Conservation (phyloP, 2,329 filamentous ascomycete genomes). For the Xylaria sp. region DNA sequence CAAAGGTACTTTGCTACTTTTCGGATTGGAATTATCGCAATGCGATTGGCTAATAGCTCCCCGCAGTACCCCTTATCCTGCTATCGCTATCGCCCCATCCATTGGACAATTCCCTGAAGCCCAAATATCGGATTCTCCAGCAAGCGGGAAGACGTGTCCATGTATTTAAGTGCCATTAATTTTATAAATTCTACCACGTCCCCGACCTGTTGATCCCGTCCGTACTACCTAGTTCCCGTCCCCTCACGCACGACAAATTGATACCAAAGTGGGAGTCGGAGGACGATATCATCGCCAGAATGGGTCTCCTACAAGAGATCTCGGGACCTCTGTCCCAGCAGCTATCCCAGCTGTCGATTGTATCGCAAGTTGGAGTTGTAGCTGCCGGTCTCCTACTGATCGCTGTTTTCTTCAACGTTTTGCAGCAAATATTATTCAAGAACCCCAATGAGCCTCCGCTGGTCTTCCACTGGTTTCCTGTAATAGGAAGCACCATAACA, state of each 20-base stretch:
- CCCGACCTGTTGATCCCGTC: slow-evolving; percentile 18
- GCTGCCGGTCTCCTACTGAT: slow-evolving; percentile 60
- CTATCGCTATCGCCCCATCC: slow-evolving; percentile 26
- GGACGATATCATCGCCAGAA: slow-evolving; percentile 46
- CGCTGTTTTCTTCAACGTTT: slow-evolving; percentile 79
- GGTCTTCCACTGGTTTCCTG: slow-evolving; percentile 83
- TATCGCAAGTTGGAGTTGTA: slow-evolving; percentile 60
- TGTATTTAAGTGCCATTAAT: slow-evolving; percentile 20
- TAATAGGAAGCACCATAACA: slow-evolving; percentile 89
- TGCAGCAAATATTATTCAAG: slow-evolving; percentile 81
- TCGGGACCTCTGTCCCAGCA: slow-evolving; percentile 62
- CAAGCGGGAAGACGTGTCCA: background rate
- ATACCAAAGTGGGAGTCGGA: slow-evolving; percentile 19
- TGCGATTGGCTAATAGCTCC: slow-evolving; percentile 34
- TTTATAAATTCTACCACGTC: slow-evolving; percentile 35
- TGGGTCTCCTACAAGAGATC: slow-evolving; percentile 68
- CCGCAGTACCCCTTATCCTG: slow-evolving; percentile 32
- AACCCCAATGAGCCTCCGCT: slow-evolving; percentile 84
- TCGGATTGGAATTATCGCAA: slow-evolving; percentile 27
- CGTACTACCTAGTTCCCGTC: slow-evolving; percentile 8
- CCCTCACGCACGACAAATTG: slow-evolving; percentile 15
- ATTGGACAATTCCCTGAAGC: slow-evolving; percentile 36
- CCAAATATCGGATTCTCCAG: background rate
- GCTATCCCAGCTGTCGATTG: slow-evolving; percentile 60
- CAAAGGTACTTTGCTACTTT: slow-evolving; percentile 13